Percentiles rank a stretch among this genome's conserved stretches.
Evolutionary conservation across 345 rosid species (phyloP).

Genomic region (Hypericum androsaemum): DNA sequence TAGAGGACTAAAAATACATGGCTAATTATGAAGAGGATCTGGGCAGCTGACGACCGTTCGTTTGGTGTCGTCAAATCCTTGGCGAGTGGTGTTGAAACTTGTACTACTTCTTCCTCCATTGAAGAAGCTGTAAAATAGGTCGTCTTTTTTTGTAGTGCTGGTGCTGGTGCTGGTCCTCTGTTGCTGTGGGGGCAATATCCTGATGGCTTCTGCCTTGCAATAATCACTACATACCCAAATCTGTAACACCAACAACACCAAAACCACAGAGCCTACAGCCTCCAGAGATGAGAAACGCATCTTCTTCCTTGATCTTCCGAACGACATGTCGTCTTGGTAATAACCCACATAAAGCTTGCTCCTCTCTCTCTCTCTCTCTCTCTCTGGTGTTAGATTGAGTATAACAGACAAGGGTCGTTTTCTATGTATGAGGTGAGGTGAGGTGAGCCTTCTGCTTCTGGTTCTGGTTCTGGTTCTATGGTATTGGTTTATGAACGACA

Average conservation of each 20-base stretch:
- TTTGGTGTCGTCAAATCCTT: slow-evolving; percentile 45
- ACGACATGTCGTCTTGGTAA: slow-evolving; percentile 14
- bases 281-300: slow-evolving; percentile 15
- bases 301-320: slow-evolving; percentile 15
- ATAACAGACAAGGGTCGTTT: background rate
- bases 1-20: slow-evolving; percentile 2
- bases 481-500: background rate
- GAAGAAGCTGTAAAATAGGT: slow-evolving; percentile 31
- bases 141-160: slow-evolving; percentile 11
- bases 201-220: slow-evolving; percentile 37
- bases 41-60: slow-evolving; percentile 84
- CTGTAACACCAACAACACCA: slow-evolving; percentile 23
- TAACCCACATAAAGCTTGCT: slow-evolving; percentile 25
- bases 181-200: slow-evolving; percentile 18
- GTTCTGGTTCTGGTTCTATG: too few species aligned
- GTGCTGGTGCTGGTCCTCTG: background rate
- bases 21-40: slow-evolving; percentile 89
- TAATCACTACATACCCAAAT: slow-evolving; percentile 30
- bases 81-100: slow-evolving; percentile 21
- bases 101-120: slow-evolving; percentile 21
- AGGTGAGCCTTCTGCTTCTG: background rate
- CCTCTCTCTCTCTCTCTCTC: background rate
- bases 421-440: background rate
- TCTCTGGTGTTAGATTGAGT: background rate
- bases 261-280: slow-evolving; percentile 9